Evolutionary conservation across 2,329 filamentous ascomycete genomes (phyloP).

Genomic region (Fonsecaea erecta): DNA sequence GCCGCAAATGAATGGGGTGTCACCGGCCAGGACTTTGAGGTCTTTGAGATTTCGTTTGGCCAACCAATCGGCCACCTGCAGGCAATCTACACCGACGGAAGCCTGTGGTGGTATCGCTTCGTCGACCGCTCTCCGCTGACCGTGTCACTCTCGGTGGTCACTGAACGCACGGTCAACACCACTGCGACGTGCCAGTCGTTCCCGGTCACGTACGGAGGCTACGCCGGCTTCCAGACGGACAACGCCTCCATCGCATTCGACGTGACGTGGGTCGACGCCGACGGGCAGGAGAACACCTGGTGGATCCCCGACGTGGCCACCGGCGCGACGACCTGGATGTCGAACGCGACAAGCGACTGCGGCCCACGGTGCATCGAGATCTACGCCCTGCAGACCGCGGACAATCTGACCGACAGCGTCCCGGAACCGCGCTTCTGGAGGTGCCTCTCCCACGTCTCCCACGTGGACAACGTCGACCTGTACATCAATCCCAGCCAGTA

Average conservation of each 20-base stretch:
- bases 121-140: conserved; percentile 24
- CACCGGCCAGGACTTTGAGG: conserved; percentile 25
- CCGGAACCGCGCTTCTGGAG: conserved; percentile 39
- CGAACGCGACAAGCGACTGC: conserved; percentile 24
- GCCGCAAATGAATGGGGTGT: conserved; percentile 23
- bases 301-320: conserved; percentile 16
- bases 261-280: conserved; percentile 22
- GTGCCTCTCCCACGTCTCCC: conserved; percentile 26
- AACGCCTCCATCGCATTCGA: conserved; percentile 7
- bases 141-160: not conserved
- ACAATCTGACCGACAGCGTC: conserved; percentile 26
- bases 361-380: conserved; percentile 28
- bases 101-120: conserved; percentile 31
- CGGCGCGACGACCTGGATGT: conserved; percentile 32
- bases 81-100: conserved; percentile 54
- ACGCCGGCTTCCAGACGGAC: conserved; percentile 26
- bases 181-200: conserved; percentile 27
- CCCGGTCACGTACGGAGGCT: conserved; percentile 24
- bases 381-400: conserved; percentile 30
- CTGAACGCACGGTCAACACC: conserved; percentile 27
- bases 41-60: conserved; percentile 4
- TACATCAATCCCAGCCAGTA: conserved; percentile 13
- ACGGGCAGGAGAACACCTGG: conserved; percentile 17
- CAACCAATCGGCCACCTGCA: conserved; percentile 5
- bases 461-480: conserved; percentile 18